Evolutionary conservation across 2,329 filamentous ascomycete genomes (phyloP), one percentile per base, ranked within the genome.

Genomic region (Epichloe bromicola): DNA sequence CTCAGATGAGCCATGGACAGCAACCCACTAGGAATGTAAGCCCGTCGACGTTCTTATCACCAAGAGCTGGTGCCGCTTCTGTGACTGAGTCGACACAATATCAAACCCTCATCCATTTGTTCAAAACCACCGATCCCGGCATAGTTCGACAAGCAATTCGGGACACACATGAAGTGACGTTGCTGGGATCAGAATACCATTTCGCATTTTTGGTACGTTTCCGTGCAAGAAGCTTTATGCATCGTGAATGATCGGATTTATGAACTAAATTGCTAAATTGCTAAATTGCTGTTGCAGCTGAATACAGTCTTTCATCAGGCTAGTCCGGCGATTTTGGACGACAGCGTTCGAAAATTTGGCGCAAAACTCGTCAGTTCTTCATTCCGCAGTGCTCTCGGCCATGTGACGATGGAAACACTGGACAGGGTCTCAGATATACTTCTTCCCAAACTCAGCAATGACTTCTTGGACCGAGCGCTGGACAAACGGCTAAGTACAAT

Each of bases 391-490:
- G 56, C 80, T 3, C 54, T 75, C 1, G 46, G 54, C 1, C 70
- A 74, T 50, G 60, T 78, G 23, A 63, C 56, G 1, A 48, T 58
- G 0, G 49, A 61, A 3, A 72, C 75, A 20, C 49, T 79, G 3
- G 76, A 80, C 54, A 65, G 68, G 2, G 57, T 77, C 15, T 64
- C 67, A 3, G 63, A 71, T 26, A 34, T 58, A 1, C 68, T 80
- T 30, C 60, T 80, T 5, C 55, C 62, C 46, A 74, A 70, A 48
- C 71, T 69, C 14, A 75, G 74, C 55, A 62, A 73, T 34, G 52
- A 55, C 1, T 78, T 81, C 50, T 67, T 80, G 2, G 77, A 80
- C 58, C 70, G 66, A 50, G 75, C 71, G 3, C 59, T 81, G n/a
- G 71, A 73, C 17, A 66, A 63, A 50, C 73, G 78, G 0, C 65